Conservation (phyloP, 805 yeast genomes). For the Isabelozyma gotoi region DNA sequence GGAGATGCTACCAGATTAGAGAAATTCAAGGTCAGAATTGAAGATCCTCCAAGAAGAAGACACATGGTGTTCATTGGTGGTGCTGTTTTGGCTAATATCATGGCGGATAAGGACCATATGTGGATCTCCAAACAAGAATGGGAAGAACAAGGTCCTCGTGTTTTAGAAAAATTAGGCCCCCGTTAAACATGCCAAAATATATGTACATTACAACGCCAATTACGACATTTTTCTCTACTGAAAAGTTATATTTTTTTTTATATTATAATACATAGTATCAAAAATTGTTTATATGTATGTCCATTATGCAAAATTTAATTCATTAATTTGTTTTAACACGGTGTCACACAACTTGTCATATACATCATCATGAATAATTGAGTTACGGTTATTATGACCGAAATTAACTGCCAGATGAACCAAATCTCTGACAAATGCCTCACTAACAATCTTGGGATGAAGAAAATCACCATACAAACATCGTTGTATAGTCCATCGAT, state of each 20-base stretch:
- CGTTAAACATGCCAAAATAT: conserved; percentile 51
- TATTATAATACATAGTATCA: background rate
- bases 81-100: conserved; percentile 94
- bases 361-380: conserved; percentile 39
- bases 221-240: background rate
- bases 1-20: conserved; percentile 84
- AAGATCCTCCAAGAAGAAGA: conserved; percentile 98
- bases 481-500: conserved; percentile 63
- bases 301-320: conserved; percentile 30
- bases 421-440: conserved; percentile 63
- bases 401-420: conserved; percentile 75
- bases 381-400: conserved; percentile 51
- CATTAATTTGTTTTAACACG: conserved; percentile 38
- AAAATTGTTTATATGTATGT: too few relatives aligned
- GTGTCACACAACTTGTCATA: conserved; percentile 41
- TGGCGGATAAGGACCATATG: conserved; percentile 98
- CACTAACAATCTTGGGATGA: conserved; percentile 71
- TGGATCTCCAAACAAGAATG: conserved; percentile 96
- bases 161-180: conserved; percentile 87
- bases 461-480: conserved; percentile 65
- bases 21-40: conserved; percentile 93
- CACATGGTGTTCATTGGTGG: conserved; percentile 99
- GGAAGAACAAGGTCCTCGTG: conserved; percentile 93
- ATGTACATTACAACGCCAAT: background rate
- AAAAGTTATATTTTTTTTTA: conserved; percentile 1